Percentiles rank a stretch among this genome's conserved stretches.
Evolutionary conservation across 768 basidiomycete species (phyloP).

Genomic region (Mycena vitilis): DNA sequence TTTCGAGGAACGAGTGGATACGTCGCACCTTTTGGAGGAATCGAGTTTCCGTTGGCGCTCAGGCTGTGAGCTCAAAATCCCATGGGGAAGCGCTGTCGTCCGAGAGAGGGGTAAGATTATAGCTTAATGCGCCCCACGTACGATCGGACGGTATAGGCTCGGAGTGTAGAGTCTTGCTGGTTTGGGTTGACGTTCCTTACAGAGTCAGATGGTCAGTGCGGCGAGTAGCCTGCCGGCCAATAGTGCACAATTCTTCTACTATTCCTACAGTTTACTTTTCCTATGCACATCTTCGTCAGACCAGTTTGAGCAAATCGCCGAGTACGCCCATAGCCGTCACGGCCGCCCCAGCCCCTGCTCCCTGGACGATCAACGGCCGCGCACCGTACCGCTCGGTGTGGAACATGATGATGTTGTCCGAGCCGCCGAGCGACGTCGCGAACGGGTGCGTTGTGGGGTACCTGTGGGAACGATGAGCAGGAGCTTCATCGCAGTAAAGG

Average conservation of each 20-base stretch:
- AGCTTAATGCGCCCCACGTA: no score
- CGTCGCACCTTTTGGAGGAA: background rate
- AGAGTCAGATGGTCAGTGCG: no score
- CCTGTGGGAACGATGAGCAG: conserved; percentile 52
- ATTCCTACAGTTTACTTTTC: background rate
- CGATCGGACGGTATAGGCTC: no score
- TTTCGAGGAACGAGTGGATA: conserved; percentile 4
- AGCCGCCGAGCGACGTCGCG: conserved; percentile 94
- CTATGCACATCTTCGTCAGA: conserved; percentile 36
- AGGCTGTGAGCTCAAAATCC: no score
- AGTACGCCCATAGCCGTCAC: conserved; percentile 99
- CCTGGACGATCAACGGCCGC: conserved; percentile 92
- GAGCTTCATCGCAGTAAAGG: background rate
- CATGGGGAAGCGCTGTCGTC: no score
- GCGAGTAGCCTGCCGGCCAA: no score
- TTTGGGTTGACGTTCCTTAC: no score
- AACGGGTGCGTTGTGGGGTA: conserved; percentile 93
- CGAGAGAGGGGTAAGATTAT: background rate
- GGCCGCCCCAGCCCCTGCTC: conserved; percentile 96
- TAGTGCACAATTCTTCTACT: no score
- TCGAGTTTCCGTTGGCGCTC: background rate
- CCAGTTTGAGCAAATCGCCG: conserved; percentile 81
- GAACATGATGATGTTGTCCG: conserved; percentile 99
- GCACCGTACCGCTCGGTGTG: conserved; percentile 92
- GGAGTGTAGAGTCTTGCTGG: no score